Conservation (phyloP, 495 filamentous ascomycete genomes). For the Geoglossum glabrum region DNA sequence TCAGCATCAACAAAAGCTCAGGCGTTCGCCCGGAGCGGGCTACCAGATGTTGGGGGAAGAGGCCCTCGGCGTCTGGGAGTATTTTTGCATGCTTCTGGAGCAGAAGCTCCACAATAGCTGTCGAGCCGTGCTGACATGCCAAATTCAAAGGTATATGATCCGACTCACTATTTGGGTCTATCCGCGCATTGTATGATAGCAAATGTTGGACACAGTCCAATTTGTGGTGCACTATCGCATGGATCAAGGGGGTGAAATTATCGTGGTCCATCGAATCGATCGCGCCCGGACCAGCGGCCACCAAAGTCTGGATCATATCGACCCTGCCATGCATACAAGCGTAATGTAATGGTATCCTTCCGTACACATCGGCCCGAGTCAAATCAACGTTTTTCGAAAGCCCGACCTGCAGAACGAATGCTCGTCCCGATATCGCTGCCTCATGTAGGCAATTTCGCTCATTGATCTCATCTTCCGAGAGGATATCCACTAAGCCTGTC, state of each 20-base stretch:
- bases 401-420: slow-evolving; percentile 53
- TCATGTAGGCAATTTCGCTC: slow-evolving; percentile 91
- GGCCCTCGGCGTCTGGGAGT: slow-evolving; percentile 80
- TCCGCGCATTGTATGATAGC: slow-evolving; percentile 47
- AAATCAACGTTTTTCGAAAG: slow-evolving; percentile 51
- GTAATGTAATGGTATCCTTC: slow-evolving; percentile 84
- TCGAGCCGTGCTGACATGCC: slow-evolving; percentile 78
- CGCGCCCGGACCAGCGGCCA: slow-evolving; percentile 38
- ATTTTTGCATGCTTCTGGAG: slow-evolving; percentile 58
- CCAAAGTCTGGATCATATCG: slow-evolving; percentile 58
- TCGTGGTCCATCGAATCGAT: slow-evolving; percentile 83
- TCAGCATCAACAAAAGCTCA: slow-evolving; percentile 54
- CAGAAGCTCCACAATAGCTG: slow-evolving; percentile 62
- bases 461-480: slow-evolving; percentile 89
- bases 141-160: slow-evolving; percentile 91
- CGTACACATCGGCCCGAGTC: slow-evolving; percentile 75
- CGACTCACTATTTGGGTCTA: slow-evolving; percentile 61
- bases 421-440: slow-evolving; percentile 72
- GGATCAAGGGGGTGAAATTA: slow-evolving; percentile 90
- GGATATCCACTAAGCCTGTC: slow-evolving; percentile 65
- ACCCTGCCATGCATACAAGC: slow-evolving; percentile 85
- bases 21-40: slow-evolving; percentile 73
- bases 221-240: slow-evolving; percentile 75
- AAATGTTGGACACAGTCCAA: slow-evolving; percentile 58
- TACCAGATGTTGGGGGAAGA: slow-evolving; percentile 95